A percentile compares a stretch with the other conserved stretches of the same genome.
Evolutionary conservation across 1,284 basidiomycete species (phyloP).

Genomic region (Ceratobasidium theobromae): DNA sequence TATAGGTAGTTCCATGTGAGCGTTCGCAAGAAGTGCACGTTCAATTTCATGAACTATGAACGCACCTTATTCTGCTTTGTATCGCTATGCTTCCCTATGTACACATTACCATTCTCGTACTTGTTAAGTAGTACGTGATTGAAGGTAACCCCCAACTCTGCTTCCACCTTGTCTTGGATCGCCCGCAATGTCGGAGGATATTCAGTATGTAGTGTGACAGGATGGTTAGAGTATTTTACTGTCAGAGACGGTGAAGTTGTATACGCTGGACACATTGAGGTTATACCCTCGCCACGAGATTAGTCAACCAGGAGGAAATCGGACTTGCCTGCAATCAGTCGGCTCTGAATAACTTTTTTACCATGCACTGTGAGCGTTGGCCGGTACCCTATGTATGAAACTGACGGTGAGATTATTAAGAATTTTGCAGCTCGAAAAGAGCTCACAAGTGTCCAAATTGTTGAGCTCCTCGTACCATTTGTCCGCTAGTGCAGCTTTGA

Average conservation of each 20-base stretch:
- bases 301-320: no score
- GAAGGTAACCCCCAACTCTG: slow-evolving; percentile 48
- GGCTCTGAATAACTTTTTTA: slow-evolving; percentile 49
- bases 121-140: slow-evolving; percentile 56
- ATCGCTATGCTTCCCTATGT: slow-evolving; percentile 49
- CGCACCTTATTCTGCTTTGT: slow-evolving; percentile 45
- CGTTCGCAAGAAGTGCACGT: slow-evolving; percentile 3
- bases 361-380: slow-evolving; percentile 56
- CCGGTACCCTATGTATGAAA: slow-evolving; percentile 45
- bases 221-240: slow-evolving; percentile 50
- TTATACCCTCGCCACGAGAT: not conserved
- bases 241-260: slow-evolving; percentile 45
- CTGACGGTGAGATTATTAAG: not conserved
- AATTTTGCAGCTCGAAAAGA: slow-evolving; percentile 7
- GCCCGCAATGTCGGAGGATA: slow-evolving; percentile 47
- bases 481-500: slow-evolving; percentile 41
- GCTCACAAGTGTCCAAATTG: slow-evolving; percentile 46
- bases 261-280: no score
- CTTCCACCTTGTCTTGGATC: slow-evolving; percentile 46
- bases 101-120: slow-evolving; percentile 51
- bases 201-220: slow-evolving; percentile 47
- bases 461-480: slow-evolving; percentile 48
- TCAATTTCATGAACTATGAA: slow-evolving; percentile 32
- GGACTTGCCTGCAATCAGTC: slow-evolving; percentile 46
- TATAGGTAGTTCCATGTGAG: not conserved